phyloP scores from a whole-genome alignment of 352 stramenopile species.

The Pythium guiyangense region DNA sequence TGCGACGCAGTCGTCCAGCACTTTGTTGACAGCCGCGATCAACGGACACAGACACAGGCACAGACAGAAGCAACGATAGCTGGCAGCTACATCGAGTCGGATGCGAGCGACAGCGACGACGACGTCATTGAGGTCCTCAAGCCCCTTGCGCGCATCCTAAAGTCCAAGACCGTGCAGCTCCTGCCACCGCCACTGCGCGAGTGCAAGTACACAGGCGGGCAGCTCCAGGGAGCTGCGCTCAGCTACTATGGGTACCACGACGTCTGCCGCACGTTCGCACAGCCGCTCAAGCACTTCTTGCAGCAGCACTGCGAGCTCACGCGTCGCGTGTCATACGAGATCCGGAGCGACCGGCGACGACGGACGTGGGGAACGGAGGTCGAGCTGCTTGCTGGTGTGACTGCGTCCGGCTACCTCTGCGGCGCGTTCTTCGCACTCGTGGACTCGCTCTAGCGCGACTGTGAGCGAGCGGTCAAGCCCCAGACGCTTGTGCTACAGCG shows the following conservation, averaged over 20 bases:
- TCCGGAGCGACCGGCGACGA: too few species aligned
- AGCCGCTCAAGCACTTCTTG: constrained; percentile 2
- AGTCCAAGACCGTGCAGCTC: too few species aligned
- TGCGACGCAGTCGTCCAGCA: neutral
- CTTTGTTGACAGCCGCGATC: too few species aligned
- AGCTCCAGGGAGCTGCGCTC: neutral
- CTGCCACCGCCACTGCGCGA: neutral
- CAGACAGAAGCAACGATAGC: too few species aligned
- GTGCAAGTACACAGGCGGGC: neutral
- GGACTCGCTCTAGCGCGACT: neutral
- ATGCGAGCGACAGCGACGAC: too few species aligned
- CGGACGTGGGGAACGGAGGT: neutral
- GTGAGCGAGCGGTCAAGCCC: too few species aligned
- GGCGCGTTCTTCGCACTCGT: neutral
- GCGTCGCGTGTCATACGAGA: neutral
- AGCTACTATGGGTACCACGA: neutral
- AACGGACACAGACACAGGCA: too few species aligned
- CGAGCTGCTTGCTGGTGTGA: constrained; percentile 1
- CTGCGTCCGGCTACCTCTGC: neutral
- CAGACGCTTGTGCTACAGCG: too few species aligned
- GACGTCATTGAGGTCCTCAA: too few species aligned
- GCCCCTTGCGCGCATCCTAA: too few species aligned
- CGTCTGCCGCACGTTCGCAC: neutral
- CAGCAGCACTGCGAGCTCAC: neutral
- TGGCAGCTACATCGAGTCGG: too few species aligned